phyloP scores from a whole-genome alignment of 2,329 filamentous ascomycete species.

The Ascochyta pisi region DNA sequence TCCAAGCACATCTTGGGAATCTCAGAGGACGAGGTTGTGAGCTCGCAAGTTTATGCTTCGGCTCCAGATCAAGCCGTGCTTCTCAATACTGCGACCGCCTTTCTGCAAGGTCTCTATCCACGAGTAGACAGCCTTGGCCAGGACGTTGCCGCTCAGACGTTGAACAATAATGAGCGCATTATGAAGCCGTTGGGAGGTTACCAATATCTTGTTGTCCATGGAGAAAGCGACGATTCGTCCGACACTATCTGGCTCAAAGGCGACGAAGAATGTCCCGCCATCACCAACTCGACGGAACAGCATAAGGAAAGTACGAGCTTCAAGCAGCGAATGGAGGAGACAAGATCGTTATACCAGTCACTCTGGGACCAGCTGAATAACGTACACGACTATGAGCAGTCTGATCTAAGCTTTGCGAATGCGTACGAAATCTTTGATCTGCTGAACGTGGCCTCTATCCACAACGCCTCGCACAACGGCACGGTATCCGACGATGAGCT shows the following conservation, averaged over 20 bases:
- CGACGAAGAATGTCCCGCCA: conserved; percentile 48
- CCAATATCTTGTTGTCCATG: conserved; percentile 59
- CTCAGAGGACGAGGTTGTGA: conserved; percentile 51
- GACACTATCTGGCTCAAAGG: conserved; percentile 58
- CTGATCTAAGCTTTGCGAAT: conserved; percentile 55
- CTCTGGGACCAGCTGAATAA: conserved; percentile 48
- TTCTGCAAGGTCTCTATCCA: conserved; percentile 65
- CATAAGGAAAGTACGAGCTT: conserved; percentile 52
- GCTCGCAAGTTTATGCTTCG: conserved; percentile 53
- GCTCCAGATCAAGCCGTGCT: conserved; percentile 55
- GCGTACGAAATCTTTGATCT: conserved; percentile 62
- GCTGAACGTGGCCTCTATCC: conserved; percentile 57
- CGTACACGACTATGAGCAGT: conserved; percentile 51
- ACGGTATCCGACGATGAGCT: conserved; percentile 22
- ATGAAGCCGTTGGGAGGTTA: conserved; percentile 57
- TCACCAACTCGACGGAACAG: conserved; percentile 26
- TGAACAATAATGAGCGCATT: too few species aligned
- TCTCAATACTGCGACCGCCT: conserved; percentile 61
- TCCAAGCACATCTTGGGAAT: conserved; percentile 50
- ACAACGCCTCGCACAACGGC: conserved; percentile 50
- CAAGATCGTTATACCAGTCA: conserved; percentile 53
- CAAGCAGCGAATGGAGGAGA: conserved; percentile 44
- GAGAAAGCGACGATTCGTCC: conserved; percentile 53
- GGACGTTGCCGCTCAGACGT: background rate
- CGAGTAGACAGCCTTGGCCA: conserved; percentile 45